Base-by-base conservation (phyloP, 352 stramenopile species). In the Phytopythium sindhum region DNA sequence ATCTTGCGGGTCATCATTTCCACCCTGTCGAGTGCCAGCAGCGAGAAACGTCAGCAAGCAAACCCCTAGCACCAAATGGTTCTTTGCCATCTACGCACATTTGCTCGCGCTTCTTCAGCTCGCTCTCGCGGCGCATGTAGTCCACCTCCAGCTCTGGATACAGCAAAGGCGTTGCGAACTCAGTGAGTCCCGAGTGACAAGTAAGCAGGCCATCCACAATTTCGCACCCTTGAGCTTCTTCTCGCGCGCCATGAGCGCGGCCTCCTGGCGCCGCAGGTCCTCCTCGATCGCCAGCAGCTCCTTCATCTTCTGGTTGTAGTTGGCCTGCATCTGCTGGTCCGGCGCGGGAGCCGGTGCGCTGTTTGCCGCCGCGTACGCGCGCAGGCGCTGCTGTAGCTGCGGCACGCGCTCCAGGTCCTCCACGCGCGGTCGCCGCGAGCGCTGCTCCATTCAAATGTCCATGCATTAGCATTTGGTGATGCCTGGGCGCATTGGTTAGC, bases 301-400 rank as follows among this genome's bases (percentile, higher is more conserved):
- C 69, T 95, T 93, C 85, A 95, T 94, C 62, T 94, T 95, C 60
- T 88, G 77, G 58, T 90, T 89, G 75, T 93, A 95, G 33, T 74
- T 91, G 1, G 79, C 81, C 63, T 90, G 85, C 63, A 94, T 60
- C 67, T 92, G 85, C 55, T 80, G 74, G 55, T 94, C 87, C 21
- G 78, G 70, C 14, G 75, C 72, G 31, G 69, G 67, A n/a, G 63
- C 74, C 23, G 60, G 64, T 4, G 67, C 62, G 24, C 28, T 52
- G 58, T 78, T 90, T 4, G 85, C 83, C 21, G 82, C 81, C 33
- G 79, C 74, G 57, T 95, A 93, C 59, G 86, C 84, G 39, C 83
- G 81, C 70, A 95, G 77, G 64, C 85, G 80, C 72, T 93, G 87
- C 64, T 88, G 78, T 33, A 95, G 66, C 63, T 92, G 81, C 44